Percentiles rank a stretch among this genome's conserved stretches.
Conservation (phyloP, 176 grass and related monocot genomes). For the Neostapfia colusana region DNA sequence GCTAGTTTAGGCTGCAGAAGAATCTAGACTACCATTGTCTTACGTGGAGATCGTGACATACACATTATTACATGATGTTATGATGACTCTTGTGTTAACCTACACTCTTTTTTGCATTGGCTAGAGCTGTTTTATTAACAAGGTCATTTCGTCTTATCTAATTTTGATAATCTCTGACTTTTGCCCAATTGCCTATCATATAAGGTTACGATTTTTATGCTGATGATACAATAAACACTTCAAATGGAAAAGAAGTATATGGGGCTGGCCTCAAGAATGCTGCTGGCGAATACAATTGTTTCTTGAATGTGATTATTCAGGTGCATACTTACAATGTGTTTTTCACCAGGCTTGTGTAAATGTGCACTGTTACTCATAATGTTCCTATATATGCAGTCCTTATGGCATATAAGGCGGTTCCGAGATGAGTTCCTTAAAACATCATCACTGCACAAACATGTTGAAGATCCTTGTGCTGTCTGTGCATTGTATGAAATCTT, state of each 20-base stretch:
- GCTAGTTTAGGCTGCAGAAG: background rate
- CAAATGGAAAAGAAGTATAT: constrained; percentile 58
- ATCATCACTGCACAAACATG: constrained; percentile 68
- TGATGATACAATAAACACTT: constrained; percentile 42
- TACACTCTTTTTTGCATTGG: background rate
- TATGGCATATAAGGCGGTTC: constrained; percentile 90
- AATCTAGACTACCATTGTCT: background rate
- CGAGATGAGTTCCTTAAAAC: constrained; percentile 80
- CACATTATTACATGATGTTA: background rate
- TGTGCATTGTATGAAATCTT: constrained; percentile 93
- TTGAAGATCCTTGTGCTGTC: constrained; percentile 94
- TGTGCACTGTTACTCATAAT: constrained; percentile 5
- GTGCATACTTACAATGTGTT: constrained; percentile 37
- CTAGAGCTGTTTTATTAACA: constrained; percentile 5
- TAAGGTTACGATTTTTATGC: constrained; percentile 38
- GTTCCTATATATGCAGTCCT: constrained; percentile 58
- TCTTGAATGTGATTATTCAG: constrained; percentile 99
- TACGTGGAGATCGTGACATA: background rate
- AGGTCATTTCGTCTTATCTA: background rate
- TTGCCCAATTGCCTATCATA: constrained; percentile 29
- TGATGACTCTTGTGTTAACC: constrained; percentile 20
- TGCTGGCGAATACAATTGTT: constrained; percentile 98
- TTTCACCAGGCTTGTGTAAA: constrained; percentile 12
- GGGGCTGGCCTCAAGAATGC: constrained; percentile 93
- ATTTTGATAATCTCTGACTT: constrained; percentile 16